phyloP scores from a whole-genome alignment of 2,329 filamentous ascomycete species.

The Lojkania enalia region DNA sequence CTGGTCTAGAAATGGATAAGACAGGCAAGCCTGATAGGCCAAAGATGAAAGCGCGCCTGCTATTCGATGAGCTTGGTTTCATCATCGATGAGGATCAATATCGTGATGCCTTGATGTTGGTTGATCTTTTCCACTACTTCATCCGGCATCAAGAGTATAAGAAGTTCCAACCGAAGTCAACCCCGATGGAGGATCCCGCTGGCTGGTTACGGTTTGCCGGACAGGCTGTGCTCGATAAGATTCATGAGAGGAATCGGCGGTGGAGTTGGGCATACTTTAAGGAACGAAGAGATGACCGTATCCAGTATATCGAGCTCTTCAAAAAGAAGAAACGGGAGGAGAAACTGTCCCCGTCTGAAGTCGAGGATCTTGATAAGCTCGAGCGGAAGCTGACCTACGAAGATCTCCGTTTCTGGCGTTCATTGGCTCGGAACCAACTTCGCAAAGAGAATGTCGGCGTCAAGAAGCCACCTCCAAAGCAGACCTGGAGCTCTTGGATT shows the following conservation, averaged over 20 bases:
- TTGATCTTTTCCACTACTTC: constrained; percentile 98
- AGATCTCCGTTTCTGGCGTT: constrained; percentile 96
- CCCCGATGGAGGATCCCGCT: constrained; percentile 83
- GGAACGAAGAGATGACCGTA: constrained; percentile 86
- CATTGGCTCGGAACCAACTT: constrained; percentile 87
- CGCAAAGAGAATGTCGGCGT: constrained; percentile 92
- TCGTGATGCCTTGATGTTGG: constrained; percentile 94
- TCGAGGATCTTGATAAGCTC: constrained; percentile 70
- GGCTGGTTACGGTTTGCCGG: constrained; percentile 94
- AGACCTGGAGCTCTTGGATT: constrained; percentile 89
- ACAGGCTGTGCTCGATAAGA: constrained; percentile 85
- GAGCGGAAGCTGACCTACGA: constrained; percentile 92
- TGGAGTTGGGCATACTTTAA: constrained; percentile 98
- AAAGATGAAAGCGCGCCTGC: constrained; percentile 84
- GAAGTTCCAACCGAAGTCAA: constrained; percentile 81
- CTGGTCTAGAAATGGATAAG: constrained; percentile 94
- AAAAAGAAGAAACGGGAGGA: constrained; percentile 84
- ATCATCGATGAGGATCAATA: constrained; percentile 99
- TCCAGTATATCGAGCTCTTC: constrained; percentile 89
- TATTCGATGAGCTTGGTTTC: constrained; percentile 97
- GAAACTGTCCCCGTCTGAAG: constrained; percentile 68
- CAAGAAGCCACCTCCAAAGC: constrained; percentile 73
- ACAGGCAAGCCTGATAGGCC: constrained; percentile 77
- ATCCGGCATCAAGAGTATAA: constrained; percentile 97
- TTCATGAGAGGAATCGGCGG: constrained; percentile 86